phyloP scores from a whole-genome alignment of 345 rosid species.

The Linum usitatissimum region DNA sequence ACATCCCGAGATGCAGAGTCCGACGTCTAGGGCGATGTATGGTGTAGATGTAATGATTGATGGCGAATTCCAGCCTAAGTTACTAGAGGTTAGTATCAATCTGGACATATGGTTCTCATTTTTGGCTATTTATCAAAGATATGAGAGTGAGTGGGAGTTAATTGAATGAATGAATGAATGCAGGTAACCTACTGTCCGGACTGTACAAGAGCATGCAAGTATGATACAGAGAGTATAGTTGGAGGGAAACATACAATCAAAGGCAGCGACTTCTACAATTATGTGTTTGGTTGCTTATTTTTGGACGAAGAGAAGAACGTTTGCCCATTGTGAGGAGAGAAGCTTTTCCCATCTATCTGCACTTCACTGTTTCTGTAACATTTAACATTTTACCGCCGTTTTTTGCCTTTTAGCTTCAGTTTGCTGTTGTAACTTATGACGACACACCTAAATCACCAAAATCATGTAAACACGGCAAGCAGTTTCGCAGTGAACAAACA shows the following conservation, averaged over 20 bases:
- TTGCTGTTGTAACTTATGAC: no score
- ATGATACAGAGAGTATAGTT: slow-evolving; percentile 38
- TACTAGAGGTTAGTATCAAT: slow-evolving; percentile 63
- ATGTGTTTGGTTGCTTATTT: slow-evolving; percentile 75
- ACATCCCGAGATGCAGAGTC: slow-evolving; percentile 86
- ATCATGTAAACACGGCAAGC: no score
- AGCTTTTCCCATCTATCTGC: background rate
- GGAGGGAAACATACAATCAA: slow-evolving; percentile 33
- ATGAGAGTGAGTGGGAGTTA: no score
- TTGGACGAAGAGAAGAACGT: slow-evolving; percentile 50
- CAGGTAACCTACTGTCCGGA: slow-evolving; percentile 94
- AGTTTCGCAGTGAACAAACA: no score
- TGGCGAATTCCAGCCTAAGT: slow-evolving; percentile 62
- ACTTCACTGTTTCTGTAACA: no score
- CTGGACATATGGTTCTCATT: background rate
- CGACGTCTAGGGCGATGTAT: slow-evolving; percentile 70
- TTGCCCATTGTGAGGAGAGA: slow-evolving; percentile 43
- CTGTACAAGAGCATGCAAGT: slow-evolving; percentile 83
- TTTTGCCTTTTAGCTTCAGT: no score
- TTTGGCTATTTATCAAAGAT: no score
- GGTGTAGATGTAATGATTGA: slow-evolving; percentile 94
- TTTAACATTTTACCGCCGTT: no score
- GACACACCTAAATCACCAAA: no score
- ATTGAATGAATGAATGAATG: no score
- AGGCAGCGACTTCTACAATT: slow-evolving; percentile 64